Evolutionary conservation across 2,329 filamentous ascomycete genomes (phyloP).

Genomic region (Fonsecaea nubica): DNA sequence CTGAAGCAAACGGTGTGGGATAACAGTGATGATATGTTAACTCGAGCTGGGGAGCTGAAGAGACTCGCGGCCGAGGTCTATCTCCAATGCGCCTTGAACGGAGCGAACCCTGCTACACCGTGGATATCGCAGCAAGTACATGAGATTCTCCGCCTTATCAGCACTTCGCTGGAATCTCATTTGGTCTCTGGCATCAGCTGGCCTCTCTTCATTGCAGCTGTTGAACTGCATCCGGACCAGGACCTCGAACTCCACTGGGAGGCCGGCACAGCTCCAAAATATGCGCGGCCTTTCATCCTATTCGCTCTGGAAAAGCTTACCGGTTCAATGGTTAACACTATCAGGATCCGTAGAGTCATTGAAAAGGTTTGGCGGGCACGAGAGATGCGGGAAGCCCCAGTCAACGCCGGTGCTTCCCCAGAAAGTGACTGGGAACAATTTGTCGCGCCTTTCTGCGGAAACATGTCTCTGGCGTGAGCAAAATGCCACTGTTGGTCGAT

Average conservation of each 20-base stretch:
- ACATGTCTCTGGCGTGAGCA: slow-evolving; percentile 27
- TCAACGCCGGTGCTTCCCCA: neutral
- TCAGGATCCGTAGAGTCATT: slow-evolving; percentile 55
- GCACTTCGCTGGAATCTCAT: slow-evolving; percentile 5
- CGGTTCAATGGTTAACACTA: slow-evolving; percentile 53
- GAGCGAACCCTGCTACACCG: slow-evolving; percentile 51
- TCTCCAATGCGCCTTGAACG: slow-evolving; percentile 54
- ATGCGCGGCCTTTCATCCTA: slow-evolving; percentile 50
- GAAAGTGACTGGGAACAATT: slow-evolving; percentile 28
- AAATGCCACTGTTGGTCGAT: neutral
- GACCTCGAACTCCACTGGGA: slow-evolving; percentile 47
- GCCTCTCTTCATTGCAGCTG: slow-evolving; percentile 26
- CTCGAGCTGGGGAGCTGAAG: slow-evolving; percentile 52
- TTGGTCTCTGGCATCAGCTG: slow-evolving; percentile 21
- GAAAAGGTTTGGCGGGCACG: slow-evolving; percentile 57
- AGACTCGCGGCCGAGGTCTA: slow-evolving; percentile 54
- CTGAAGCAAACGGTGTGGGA: slow-evolving; percentile 46
- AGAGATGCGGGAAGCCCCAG: slow-evolving; percentile 41
- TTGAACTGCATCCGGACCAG: slow-evolving; percentile 35
- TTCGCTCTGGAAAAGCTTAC: slow-evolving; percentile 51
- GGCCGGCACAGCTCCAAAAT: slow-evolving; percentile 35
- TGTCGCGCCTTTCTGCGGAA: slow-evolving; percentile 28
- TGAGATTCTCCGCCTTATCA: slow-evolving; percentile 14
- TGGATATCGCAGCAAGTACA: slow-evolving; percentile 21
- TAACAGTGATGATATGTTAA: slow-evolving; percentile 45